phyloP scores from a whole-genome alignment of 192 early-diverging fungal genomes.

The Podila epigama region DNA sequence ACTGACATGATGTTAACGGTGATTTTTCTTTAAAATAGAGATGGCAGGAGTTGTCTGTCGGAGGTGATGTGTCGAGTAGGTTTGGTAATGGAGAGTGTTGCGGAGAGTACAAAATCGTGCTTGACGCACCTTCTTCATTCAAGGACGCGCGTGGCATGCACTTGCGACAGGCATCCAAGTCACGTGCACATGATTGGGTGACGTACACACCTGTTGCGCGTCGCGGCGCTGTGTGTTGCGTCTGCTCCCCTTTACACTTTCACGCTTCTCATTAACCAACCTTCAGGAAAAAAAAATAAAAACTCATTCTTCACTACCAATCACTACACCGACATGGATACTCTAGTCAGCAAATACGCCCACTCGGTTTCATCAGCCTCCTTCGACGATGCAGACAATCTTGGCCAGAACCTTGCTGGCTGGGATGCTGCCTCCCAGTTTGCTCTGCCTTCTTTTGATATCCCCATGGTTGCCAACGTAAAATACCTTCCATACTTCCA shows the following conservation, averaged over 20 bases:
- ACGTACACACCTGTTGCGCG: constrained; percentile 1
- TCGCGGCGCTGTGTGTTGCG: background rate
- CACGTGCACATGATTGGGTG: constrained; percentile 20
- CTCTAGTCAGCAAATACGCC: constrained; percentile 49
- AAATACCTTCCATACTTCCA: too few species aligned
- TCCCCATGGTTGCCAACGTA: constrained; percentile 64
- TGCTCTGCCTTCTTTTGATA: constrained; percentile 62
- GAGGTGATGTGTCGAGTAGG: background rate
- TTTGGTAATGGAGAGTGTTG: too few species aligned
- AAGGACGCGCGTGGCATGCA: too few species aligned
- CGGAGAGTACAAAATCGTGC: too few species aligned
- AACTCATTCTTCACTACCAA: background rate
- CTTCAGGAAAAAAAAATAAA: background rate
- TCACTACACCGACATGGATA: constrained; percentile 33
- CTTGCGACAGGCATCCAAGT: too few species aligned
- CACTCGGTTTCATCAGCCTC: constrained; percentile 24
- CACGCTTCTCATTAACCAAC: background rate
- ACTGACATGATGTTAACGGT: background rate
- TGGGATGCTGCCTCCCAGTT: constrained; percentile 63
- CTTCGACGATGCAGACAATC: constrained; percentile 19
- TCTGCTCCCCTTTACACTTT: background rate
- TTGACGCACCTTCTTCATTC: too few species aligned
- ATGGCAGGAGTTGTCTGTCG: background rate
- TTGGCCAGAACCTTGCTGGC: constrained; percentile 25
- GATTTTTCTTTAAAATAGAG: background rate